Conservation (phyloP, 495 filamentous ascomycete genomes). For the Aspergillus olivimuriae region DNA sequence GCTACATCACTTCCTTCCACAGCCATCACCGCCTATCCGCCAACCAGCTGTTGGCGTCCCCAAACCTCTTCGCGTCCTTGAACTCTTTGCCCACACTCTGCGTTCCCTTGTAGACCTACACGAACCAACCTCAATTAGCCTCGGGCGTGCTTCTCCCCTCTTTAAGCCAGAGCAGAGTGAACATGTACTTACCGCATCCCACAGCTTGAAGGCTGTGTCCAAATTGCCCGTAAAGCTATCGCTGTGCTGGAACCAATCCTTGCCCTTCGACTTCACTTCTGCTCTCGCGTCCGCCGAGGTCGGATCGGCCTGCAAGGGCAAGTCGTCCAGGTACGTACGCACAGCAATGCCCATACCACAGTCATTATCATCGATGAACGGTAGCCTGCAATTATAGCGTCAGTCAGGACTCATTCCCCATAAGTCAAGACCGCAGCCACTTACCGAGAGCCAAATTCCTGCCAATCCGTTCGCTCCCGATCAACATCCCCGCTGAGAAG, state of each 20-base stretch:
- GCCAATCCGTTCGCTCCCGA: constrained; percentile 63
- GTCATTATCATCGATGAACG: constrained; percentile 78
- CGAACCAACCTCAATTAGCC: constrained; percentile 2
- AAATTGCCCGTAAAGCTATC: constrained; percentile 71
- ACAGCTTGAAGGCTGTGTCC: constrained; percentile 72
- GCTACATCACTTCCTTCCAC: neutral
- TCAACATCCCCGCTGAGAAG: constrained; percentile 72
- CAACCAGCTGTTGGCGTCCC: constrained; percentile 61
- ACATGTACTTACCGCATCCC: constrained; percentile 60
- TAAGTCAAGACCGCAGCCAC: constrained; percentile 17
- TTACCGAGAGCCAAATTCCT: constrained; percentile 66
- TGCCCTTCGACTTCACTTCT: constrained; percentile 57
- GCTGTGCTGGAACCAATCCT: constrained; percentile 69
- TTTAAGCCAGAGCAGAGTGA: neutral
- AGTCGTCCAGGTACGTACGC: constrained; percentile 87
- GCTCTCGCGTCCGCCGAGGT: constrained; percentile 54
- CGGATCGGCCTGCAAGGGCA: constrained; percentile 47
- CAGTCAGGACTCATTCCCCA: no score
- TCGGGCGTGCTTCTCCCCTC: neutral
- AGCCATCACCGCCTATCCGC: constrained; percentile 37
- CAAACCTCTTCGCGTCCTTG: constrained; percentile 55
- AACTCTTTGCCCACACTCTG: constrained; percentile 60
- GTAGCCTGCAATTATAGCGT: constrained; percentile 58
- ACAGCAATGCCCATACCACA: constrained; percentile 84
- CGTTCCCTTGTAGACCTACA: constrained; percentile 57